Conservation (phyloP, 1,139 yeast species). For the Saccharomyces hybrid region DNA sequence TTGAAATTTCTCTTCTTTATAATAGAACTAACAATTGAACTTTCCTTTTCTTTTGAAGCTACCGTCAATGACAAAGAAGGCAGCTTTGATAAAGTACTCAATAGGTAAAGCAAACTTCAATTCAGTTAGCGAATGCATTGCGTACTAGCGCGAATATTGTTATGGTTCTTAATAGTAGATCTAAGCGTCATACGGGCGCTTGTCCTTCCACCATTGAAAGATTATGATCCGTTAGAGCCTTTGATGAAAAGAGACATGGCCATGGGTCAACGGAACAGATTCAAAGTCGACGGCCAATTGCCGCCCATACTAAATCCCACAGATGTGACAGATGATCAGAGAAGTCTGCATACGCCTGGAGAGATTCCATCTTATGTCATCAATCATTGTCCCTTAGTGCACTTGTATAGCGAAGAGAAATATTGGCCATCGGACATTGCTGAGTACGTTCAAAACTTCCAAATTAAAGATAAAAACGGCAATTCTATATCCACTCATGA, state of each 20-base stretch:
- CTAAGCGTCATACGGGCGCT: neutral
- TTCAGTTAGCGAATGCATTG: neutral
- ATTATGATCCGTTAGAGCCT: neutral
- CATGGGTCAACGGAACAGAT: neutral
- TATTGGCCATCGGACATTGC: conserved; percentile 75
- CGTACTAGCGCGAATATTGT: neutral
- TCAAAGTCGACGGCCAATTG: neutral
- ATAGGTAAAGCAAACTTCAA: neutral
- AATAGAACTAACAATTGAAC: neutral
- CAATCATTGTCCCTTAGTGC: conserved; percentile 69
- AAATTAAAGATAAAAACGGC: conserved; percentile 33
- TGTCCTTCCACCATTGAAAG: neutral
- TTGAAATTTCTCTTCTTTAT: neutral
- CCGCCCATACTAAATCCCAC: conserved; percentile 16
- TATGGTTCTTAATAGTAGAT: neutral
- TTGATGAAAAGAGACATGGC: neutral
- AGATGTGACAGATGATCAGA: conserved; percentile 13
- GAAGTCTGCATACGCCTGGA: conserved; percentile 25
- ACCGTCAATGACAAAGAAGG: neutral
- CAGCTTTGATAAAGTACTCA: neutral
- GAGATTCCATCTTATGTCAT: conserved; percentile 64
- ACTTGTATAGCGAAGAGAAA: conserved; percentile 75
- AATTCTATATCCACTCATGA: conserved; percentile 31
- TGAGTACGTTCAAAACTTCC: conserved; percentile 57
- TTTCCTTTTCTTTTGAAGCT: neutral